Evolutionary conservation across 2,329 filamentous ascomycete genomes (phyloP).

Genomic region (Cadophora gregata): DNA sequence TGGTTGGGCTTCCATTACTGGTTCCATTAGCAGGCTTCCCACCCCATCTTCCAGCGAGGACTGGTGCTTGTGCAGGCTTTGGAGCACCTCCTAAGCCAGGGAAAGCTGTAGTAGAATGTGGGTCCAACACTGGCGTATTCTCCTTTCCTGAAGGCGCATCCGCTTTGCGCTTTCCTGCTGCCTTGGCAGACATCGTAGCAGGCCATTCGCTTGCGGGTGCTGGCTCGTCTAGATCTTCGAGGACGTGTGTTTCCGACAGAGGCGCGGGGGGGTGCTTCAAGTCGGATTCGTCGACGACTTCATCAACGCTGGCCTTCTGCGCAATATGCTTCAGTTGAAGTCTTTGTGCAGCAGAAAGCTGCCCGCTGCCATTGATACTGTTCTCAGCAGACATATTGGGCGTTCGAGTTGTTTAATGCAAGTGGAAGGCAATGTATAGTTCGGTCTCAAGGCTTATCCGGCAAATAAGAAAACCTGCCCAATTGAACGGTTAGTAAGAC

Average conservation of each 20-base stretch:
- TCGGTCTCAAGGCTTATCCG: conserved; percentile 7
- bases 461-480: conserved; percentile 17
- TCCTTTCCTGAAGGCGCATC: conserved; percentile 49
- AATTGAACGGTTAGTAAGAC: conserved; percentile 16
- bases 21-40: conserved; percentile 65
- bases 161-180: conserved; percentile 71
- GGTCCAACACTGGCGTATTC: conserved; percentile 65
- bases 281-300: conserved; percentile 83
- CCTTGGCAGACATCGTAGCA: conserved; percentile 63
- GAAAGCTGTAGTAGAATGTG: conserved; percentile 88
- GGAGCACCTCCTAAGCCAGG: conserved; percentile 79
- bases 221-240: conserved; percentile 46
- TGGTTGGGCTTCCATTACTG: conserved; percentile 50
- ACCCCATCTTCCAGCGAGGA: conserved; percentile 73
- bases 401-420: background rate
- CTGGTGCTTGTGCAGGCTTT: conserved; percentile 59
- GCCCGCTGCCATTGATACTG: conserved; percentile 35
- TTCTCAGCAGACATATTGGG: conserved; percentile 41
- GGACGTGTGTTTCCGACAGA: conserved; percentile 45
- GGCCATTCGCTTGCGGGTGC: conserved; percentile 55
- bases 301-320: conserved; percentile 75
- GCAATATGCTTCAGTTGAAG: conserved; percentile 69
- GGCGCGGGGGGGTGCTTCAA: conserved; percentile 61
- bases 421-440: conserved; percentile 1
- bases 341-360: conserved; percentile 53